Evolutionary conservation across 192 early-diverging fungal genomes (phyloP), one percentile per base, ranked within the genome.

Genomic region (Podila epicladia): DNA sequence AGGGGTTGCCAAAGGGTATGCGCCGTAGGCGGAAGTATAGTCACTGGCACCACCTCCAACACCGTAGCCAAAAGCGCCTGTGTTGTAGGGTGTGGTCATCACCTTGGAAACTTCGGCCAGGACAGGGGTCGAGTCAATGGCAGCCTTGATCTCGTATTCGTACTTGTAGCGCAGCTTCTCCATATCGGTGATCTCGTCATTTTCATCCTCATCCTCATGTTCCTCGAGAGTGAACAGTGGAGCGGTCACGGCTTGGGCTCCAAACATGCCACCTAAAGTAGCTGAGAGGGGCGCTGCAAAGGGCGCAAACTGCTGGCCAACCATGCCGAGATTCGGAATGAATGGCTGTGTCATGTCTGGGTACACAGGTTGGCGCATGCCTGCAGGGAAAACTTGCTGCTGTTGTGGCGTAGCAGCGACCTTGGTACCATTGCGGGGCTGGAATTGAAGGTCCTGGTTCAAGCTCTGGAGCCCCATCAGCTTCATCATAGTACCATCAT

Each of bases 91-190:
- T 15, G 75, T 62, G 13, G 65, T 31, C 69, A 73, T 80, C 57
- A 73, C 65, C 62, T 71, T 79, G 59, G 70, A 63, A 28, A 79
- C 76, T 28, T 79, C 76, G 8, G 64, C 62, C 38, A 79, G 35
- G 33, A 79, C 76, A 20, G 76, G 76, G 1, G 76, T 72, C 20
- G 77, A 80, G 33, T 80, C 71, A 35, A 80, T 80, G 1, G 77
- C 77, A 19, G 77, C 70, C 62, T 80, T 80, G 71, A 80, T 80
- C n/a, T 80, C 71, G 37, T 80, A 80, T 32, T 80, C 77, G 31
- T 80, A 80, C 60, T 80, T 72, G 67, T 80, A 80, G 5, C 77
- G 70, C 57, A 80, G 28, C 62, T 80, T 80, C 50, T 80, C 77
- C 77, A 80, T 80, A 28, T 73, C 77, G 0, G 66, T 50, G 55